Evolutionary conservation across 108 stramenopile species (phyloP).

Genomic region (Nitzschia sp.): DNA sequence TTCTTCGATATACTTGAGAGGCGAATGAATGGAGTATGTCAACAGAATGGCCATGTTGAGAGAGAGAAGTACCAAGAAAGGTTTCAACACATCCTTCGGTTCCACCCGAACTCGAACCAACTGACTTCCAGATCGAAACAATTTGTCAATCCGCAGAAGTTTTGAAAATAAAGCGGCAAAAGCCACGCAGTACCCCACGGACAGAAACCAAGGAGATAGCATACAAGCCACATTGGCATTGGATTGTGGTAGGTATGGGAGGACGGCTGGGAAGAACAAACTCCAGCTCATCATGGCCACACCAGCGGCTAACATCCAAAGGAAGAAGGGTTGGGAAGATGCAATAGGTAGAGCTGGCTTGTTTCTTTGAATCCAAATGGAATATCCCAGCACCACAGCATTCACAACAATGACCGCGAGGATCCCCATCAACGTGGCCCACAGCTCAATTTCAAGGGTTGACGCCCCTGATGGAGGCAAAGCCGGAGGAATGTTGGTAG

Average conservation of each 20-base stretch:
- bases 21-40: conserved; percentile 30
- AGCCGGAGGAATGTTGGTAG: background rate
- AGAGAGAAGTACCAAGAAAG: conserved; percentile 31
- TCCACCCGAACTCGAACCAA: conserved; percentile 28
- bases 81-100: conserved; percentile 35
- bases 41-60: conserved; percentile 34
- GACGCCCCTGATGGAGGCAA: background rate
- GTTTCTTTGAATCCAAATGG: background rate
- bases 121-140: conserved; percentile 5
- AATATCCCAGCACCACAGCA: background rate
- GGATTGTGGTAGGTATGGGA: background rate
- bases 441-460: background rate
- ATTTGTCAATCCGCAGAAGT: conserved; percentile 50
- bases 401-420: background rate
- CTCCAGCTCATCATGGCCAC: background rate
- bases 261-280: background rate
- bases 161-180: conserved; percentile 57
- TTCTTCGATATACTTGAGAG: conserved; percentile 16
- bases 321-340: background rate
- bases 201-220: conserved; percentile 42
- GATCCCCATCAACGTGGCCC: background rate
- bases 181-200: conserved; percentile 42
- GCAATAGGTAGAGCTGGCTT: background rate
- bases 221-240: conserved; percentile 38
- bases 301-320: background rate